phyloP scores from a whole-genome alignment of 2,329 filamentous ascomycete species.

The Ophiostoma australiae region DNA sequence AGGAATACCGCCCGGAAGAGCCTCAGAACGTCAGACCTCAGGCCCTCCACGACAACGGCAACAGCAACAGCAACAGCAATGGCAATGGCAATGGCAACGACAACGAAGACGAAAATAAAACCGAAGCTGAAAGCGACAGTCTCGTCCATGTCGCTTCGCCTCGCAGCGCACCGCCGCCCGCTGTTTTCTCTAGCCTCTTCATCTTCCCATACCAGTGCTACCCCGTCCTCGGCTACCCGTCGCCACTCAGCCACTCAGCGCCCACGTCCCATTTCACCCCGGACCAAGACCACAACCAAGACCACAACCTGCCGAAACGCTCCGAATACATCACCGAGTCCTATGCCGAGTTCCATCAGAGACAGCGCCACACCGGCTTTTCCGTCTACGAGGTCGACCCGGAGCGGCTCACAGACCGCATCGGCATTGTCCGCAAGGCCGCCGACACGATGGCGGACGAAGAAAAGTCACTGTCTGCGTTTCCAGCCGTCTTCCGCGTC shows the following conservation, averaged over 20 bases:
- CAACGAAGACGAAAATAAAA: no score
- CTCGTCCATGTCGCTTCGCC: background rate
- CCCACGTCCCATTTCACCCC: no score
- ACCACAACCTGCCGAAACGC: background rate
- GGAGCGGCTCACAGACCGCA: background rate
- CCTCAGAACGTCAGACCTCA: background rate
- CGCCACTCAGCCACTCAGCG: background rate
- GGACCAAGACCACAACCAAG: no score
- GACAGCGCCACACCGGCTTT: background rate
- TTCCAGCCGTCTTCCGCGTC: slow-evolving; percentile 16
- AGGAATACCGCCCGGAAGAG: background rate
- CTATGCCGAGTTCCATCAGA: slow-evolving; percentile 1
- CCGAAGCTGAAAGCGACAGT: background rate
- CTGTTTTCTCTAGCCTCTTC: background rate
- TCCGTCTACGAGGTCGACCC: background rate
- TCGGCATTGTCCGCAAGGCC: background rate
- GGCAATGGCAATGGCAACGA: no score
- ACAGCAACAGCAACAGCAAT: no score
- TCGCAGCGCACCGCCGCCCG: background rate
- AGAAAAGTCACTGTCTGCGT: background rate
- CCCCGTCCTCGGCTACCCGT: background rate
- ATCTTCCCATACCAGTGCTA: background rate
- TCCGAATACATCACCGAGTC: slow-evolving; percentile 18
- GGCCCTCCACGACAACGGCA: background rate
- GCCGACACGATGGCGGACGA: background rate